phyloP scores from a whole-genome alignment of 2,329 filamentous ascomycete species.

The Botrytis fabae region DNA sequence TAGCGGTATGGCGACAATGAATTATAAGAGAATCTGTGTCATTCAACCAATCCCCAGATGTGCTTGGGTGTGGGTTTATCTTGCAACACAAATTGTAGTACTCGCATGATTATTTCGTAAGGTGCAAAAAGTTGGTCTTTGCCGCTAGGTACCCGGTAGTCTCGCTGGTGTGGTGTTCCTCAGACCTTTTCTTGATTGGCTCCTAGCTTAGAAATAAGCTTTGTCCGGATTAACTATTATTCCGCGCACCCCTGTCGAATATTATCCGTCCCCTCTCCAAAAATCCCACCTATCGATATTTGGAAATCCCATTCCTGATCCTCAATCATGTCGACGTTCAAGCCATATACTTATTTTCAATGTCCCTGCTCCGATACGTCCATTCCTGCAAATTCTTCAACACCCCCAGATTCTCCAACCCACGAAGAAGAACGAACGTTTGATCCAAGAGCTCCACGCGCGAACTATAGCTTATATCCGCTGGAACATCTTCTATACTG shows the following conservation, averaged over 20 bases:
- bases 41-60: neutral
- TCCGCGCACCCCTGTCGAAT: neutral
- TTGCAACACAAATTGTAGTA: too few species aligned
- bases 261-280: conserved; percentile 5
- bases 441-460: conserved; percentile 78
- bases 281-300: neutral
- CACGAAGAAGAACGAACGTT: conserved; percentile 79
- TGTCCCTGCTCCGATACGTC: conserved; percentile 61
- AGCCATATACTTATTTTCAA: conserved; percentile 66
- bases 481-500: conserved; percentile 94
- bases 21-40: neutral
- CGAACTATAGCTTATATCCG: conserved; percentile 90
- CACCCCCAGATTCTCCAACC: conserved; percentile 40
- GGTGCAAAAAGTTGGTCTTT: neutral
- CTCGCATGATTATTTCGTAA: too few species aligned
- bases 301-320: neutral
- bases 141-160: neutral
- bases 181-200: neutral
- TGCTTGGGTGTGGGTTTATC: too few species aligned
- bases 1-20: neutral
- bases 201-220: neutral
- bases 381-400: conserved; percentile 39
- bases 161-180: neutral
- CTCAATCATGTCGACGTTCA: conserved; percentile 50
- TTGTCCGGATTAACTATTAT: neutral